These are phyloP conservation scores for Lactarius vividus DNA, from an alignment of 768 basidiomycete species.

Conservation along the genomic window DNA sequence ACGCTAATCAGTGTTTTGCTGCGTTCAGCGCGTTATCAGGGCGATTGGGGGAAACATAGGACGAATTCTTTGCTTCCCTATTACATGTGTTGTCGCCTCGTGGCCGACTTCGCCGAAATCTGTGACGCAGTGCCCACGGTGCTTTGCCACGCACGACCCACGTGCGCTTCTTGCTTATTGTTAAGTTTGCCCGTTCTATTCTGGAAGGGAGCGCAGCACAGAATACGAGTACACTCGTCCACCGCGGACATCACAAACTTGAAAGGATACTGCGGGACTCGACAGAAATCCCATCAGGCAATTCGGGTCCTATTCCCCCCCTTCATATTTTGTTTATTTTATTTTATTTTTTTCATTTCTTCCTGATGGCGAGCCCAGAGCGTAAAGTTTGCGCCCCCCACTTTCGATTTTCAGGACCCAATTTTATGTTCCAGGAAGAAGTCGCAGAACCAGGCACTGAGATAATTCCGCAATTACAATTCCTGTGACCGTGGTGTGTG, in stretches of 20 bases:
- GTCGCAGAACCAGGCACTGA: constrained; percentile 2
- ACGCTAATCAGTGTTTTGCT: constrained; percentile 5
- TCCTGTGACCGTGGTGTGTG: not conserved
- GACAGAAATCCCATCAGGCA: not conserved
- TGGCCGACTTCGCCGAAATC: constrained; percentile 15
- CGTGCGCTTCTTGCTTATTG: constrained; percentile 6
- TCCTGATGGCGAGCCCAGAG: not conserved
- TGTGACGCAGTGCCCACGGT: constrained; percentile 6
- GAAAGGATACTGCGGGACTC: not conserved
- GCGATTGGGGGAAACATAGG: not conserved
- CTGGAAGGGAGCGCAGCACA: constrained; percentile 1
- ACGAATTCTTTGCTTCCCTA: not conserved
- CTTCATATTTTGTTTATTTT: no score
- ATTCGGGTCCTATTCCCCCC: not conserved
- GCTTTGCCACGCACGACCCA: not conserved
- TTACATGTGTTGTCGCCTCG: constrained; percentile 10
- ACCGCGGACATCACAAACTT: constrained; percentile 9
- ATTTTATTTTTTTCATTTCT: no score
- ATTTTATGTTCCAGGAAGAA: constrained; percentile 4
- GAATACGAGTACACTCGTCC: not conserved
- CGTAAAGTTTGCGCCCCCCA: constrained; percentile 2
- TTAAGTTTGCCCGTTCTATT: not conserved
- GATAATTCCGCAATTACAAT: not conserved
- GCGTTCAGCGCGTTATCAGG: not conserved
- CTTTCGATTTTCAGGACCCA: not conserved